A percentile compares a stretch with the other conserved stretches of the same genome.
These are phyloP conservation scores for Cladosporium sp. DNA, from an alignment of 2,329 filamentous ascomycete genomes.

Conservation along the genomic window DNA sequence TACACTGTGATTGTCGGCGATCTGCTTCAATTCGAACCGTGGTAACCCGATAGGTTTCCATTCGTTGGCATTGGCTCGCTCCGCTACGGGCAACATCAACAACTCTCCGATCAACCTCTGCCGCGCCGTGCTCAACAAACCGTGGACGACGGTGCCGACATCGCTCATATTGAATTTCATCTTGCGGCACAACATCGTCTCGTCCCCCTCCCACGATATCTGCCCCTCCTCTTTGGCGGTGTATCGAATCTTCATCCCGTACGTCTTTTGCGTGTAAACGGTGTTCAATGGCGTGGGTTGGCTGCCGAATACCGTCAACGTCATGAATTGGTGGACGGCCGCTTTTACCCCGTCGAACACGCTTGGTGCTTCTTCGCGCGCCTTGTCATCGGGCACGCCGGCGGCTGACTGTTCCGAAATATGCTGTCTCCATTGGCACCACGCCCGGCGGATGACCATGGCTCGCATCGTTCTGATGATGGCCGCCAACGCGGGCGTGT, in stretches of 20 bases:
- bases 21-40: neutral
- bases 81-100: neutral
- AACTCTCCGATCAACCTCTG: neutral
- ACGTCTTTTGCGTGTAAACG: constrained; percentile 2
- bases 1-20: neutral
- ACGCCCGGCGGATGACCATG: neutral
- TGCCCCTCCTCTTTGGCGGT: neutral
- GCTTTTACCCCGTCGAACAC: neutral
- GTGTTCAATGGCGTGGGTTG: neutral
- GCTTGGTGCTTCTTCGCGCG: neutral
- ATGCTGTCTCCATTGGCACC: neutral
- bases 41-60: neutral
- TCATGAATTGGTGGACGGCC: constrained; percentile 1
- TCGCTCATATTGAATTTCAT: constrained; percentile 1
- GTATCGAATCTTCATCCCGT: constrained; percentile 8
- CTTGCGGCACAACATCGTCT: neutral
- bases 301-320: neutral
- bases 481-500: constrained; percentile 4
- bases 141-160: neutral
- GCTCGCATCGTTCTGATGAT: constrained; percentile 6
- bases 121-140: neutral
- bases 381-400: neutral
- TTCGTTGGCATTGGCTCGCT: neutral
- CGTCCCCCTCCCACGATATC: neutral
- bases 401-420: neutral